Conservation (phyloP, 805 yeast genomes). For the Metschnikowia orientalis region DNA sequence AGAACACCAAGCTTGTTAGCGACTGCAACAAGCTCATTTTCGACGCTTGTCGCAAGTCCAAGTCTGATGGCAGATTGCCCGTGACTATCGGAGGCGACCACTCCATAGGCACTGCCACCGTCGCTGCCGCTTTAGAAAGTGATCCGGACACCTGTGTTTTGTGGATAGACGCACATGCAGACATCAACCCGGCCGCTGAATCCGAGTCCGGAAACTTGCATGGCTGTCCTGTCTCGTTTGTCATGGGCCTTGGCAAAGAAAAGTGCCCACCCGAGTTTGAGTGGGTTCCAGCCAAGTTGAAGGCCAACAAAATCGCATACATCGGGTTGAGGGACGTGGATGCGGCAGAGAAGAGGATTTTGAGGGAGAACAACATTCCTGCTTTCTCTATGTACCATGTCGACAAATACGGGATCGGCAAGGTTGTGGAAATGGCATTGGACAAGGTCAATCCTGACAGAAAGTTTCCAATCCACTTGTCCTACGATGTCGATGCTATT, state of each 20-base stretch:
- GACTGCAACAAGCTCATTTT: constrained; percentile 63
- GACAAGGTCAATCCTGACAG: constrained; percentile 68
- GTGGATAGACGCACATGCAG: constrained; percentile 99
- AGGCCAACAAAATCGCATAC: constrained; percentile 73
- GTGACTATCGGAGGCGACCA: constrained; percentile 95
- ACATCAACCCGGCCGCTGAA: constrained; percentile 81
- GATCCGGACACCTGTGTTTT: constrained; percentile 84
- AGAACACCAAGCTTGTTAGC: constrained; percentile 75
- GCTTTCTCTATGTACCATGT: constrained; percentile 96
- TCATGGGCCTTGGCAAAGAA: constrained; percentile 72
- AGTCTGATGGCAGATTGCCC: constrained; percentile 52
- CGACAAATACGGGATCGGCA: constrained; percentile 88
- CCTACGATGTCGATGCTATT: constrained; percentile 95
- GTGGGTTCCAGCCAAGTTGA: constrained; percentile 75
- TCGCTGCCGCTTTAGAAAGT: constrained; percentile 72
- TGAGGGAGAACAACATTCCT: constrained; percentile 65
- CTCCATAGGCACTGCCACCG: constrained; percentile 91
- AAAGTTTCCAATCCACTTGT: constrained; percentile 72
- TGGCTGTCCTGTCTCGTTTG: constrained; percentile 93
- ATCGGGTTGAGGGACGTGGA: constrained; percentile 95
- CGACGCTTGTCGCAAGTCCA: constrained; percentile 51
- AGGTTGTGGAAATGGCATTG: constrained; percentile 89
- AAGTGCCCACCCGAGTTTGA: constrained; percentile 66
- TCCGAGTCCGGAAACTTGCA: constrained; percentile 89
- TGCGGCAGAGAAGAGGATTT: constrained; percentile 70